A percentile compares a stretch with the other conserved stretches of the same genome.
These are phyloP conservation scores for Noccaea bulbosa DNA, from an alignment of 345 rosid genomes.

Conservation along the genomic window DNA sequence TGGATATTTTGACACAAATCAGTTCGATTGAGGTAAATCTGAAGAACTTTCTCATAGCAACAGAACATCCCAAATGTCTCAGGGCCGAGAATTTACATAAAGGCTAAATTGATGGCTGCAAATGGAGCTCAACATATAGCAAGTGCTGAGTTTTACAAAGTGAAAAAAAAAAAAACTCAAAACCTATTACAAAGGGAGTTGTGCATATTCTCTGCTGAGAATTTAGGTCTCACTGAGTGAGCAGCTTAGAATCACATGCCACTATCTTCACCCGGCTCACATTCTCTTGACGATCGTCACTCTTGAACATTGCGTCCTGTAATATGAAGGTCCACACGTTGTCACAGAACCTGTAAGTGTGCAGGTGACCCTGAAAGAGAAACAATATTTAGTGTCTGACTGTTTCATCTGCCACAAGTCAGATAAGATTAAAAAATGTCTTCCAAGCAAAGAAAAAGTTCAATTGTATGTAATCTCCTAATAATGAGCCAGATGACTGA, in stretches of 20 bases:
- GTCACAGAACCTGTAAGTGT: slow-evolving; percentile 99
- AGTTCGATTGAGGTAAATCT: slow-evolving; percentile 2
- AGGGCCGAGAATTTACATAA: slow-evolving; percentile 30
- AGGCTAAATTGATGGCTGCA: slow-evolving; percentile 44
- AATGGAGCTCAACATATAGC: slow-evolving; percentile 36
- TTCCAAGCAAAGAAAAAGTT: no score
- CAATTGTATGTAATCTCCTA: background rate
- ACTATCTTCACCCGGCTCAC: slow-evolving; percentile 91
- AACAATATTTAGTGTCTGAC: background rate
- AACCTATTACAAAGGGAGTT: slow-evolving; percentile 38
- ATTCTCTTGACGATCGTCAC: slow-evolving; percentile 63
- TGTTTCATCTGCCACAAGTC: background rate
- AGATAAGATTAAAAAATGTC: no score
- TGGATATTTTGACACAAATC: background rate
- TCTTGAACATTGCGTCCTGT: slow-evolving; percentile 71
- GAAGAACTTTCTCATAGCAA: slow-evolving; percentile 34
- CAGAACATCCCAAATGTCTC: slow-evolving; percentile 26
- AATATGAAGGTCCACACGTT: slow-evolving; percentile 98
- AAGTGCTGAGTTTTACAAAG: slow-evolving; percentile 42
- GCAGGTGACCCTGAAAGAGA: slow-evolving; percentile 84
- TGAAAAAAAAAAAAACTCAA: slow-evolving; percentile 29
- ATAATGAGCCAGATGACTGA: slow-evolving; percentile 6
- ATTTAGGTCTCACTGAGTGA: slow-evolving; percentile 57
- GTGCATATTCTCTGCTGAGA: slow-evolving; percentile 16
- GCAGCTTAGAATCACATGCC: slow-evolving; percentile 97